Percentiles rank a stretch among this genome's conserved stretches.
Evolutionary conservation across 805 yeast genomes (phyloP).

Genomic region (Candida arabinofermentans): DNA sequence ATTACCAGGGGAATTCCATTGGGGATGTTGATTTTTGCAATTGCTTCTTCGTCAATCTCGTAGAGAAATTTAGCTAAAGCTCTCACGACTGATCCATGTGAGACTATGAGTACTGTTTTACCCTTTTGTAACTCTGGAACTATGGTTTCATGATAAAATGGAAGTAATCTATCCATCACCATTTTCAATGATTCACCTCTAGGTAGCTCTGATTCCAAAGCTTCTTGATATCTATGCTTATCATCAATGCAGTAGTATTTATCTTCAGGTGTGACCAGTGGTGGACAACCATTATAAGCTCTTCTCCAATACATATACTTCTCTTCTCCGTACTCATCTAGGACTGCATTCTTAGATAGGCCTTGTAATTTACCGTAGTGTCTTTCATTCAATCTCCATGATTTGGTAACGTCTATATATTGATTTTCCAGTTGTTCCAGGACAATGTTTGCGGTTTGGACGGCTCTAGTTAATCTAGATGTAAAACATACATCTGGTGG

Average conservation of each 20-base stretch:
- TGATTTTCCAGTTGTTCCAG: constrained; percentile 49
- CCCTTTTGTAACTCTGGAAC: constrained; percentile 43
- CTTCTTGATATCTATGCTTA: constrained; percentile 39
- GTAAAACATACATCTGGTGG: constrained; percentile 63
- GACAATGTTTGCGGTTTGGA: constrained; percentile 69
- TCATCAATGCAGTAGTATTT: constrained; percentile 33
- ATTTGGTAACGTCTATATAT: constrained; percentile 49
- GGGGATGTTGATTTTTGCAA: constrained; percentile 73
- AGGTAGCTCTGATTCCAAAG: constrained; percentile 50
- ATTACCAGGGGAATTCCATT: constrained; percentile 79
- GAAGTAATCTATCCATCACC: constrained; percentile 64
- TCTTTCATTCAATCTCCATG: constrained; percentile 81
- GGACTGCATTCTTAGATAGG: constrained; percentile 61
- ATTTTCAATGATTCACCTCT: constrained; percentile 69
- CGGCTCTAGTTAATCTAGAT: constrained; percentile 68
- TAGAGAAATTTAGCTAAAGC: constrained; percentile 68
- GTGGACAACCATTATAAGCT: constrained; percentile 73
- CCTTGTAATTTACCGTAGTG: constrained; percentile 86
- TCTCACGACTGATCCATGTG: constrained; percentile 81
- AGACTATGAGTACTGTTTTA: constrained; percentile 63
- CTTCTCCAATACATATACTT: constrained; percentile 78
- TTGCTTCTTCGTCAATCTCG: constrained; percentile 60
- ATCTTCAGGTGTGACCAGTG: constrained; percentile 37
- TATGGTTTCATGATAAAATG: constrained; percentile 53
- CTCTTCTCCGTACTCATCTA: constrained; percentile 64